Evolutionary conservation across 2,329 filamentous ascomycete species (phyloP).

Genomic region (Bipolaris zeicola): DNA sequence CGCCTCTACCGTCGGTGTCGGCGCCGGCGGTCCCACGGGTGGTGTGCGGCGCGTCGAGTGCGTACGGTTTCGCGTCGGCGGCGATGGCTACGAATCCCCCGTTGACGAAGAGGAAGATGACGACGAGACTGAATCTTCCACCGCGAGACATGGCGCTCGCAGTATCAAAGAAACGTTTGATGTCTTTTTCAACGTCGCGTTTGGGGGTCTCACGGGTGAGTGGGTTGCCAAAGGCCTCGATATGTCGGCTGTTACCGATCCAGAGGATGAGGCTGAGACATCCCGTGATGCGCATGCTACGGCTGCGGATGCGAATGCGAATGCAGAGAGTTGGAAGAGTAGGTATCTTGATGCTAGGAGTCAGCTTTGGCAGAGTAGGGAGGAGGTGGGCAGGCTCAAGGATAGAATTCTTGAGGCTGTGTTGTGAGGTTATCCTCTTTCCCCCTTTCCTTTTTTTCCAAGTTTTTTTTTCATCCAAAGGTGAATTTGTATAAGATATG

Average conservation of each 20-base stretch:
- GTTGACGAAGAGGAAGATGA: conserved; percentile 50
- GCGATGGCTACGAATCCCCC: conserved; percentile 49
- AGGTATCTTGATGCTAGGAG: conserved; percentile 44
- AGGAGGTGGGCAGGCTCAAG: conserved; percentile 42
- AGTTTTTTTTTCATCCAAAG: neutral
- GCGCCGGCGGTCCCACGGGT: conserved; percentile 38
- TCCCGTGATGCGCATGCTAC: conserved; percentile 12
- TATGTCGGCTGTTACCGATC: neutral
- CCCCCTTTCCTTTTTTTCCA: neutral
- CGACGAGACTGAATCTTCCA: conserved; percentile 11
- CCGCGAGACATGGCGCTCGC: conserved; percentile 7
- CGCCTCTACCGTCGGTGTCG: conserved; percentile 44
- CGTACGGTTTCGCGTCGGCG: conserved; percentile 49
- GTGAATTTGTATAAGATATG: no score
- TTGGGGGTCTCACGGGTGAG: conserved; percentile 50
- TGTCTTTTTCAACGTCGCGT: conserved; percentile 50
- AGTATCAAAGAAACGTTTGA: conserved; percentile 51
- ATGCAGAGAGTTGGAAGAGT: conserved; percentile 33
- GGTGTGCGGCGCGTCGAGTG: conserved; percentile 50
- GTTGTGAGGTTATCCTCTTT: conserved; percentile 23
- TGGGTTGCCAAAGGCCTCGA: conserved; percentile 52
- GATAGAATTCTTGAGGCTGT: conserved; percentile 50
- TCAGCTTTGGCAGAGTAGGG: conserved; percentile 43
- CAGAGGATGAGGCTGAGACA: neutral
- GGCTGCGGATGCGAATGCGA: conserved; percentile 22